A percentile compares a stretch with the other conserved stretches of the same genome.
Evolutionary conservation across 345 rosid species (phyloP).

Genomic region (Anastatica hierochuntica): DNA sequence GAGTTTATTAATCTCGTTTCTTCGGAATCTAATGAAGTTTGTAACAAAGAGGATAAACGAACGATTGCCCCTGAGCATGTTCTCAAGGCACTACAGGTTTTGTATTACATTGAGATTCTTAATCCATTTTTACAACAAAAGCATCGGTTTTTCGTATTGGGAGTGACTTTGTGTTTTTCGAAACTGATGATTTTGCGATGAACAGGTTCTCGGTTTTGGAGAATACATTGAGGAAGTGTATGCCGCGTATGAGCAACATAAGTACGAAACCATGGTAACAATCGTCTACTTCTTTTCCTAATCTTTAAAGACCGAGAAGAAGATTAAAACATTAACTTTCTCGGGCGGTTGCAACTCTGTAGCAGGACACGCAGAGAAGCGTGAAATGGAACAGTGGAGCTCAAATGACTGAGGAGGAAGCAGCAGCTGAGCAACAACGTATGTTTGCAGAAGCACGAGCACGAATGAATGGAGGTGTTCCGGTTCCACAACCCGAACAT

Average conservation of each 20-base stretch:
- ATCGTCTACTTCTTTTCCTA: not conserved
- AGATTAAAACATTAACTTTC: not conserved
- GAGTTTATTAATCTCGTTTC: constrained; percentile 97
- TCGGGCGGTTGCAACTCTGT: constrained; percentile 16
- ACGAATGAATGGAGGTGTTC: constrained; percentile 79
- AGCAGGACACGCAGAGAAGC: constrained; percentile 88
- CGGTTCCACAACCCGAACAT: constrained; percentile 44
- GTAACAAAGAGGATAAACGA: constrained; percentile 86
- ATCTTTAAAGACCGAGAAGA: not conserved
- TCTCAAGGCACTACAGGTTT: constrained; percentile 84
- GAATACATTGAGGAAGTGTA: constrained; percentile 98
- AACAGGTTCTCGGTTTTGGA: constrained; percentile 90
- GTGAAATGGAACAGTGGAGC: constrained; percentile 86
- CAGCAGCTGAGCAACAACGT: constrained; percentile 96
- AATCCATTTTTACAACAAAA: not conserved
- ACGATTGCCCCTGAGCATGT: constrained; percentile 99
- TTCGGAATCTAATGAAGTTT: constrained; percentile 97
- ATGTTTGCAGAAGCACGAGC: constrained; percentile 99
- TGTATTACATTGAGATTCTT: not conserved
- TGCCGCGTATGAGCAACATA: constrained; percentile 98
- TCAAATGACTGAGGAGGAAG: constrained; percentile 94
- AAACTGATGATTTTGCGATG: not conserved
- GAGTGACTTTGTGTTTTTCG: not conserved
- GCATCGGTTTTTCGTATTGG: no score
- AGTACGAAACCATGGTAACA: constrained; percentile 81